Percentiles rank a stretch among this genome's conserved stretches.
Conservation (phyloP, 345 rosid species). For the Murraya paniculata region DNA sequence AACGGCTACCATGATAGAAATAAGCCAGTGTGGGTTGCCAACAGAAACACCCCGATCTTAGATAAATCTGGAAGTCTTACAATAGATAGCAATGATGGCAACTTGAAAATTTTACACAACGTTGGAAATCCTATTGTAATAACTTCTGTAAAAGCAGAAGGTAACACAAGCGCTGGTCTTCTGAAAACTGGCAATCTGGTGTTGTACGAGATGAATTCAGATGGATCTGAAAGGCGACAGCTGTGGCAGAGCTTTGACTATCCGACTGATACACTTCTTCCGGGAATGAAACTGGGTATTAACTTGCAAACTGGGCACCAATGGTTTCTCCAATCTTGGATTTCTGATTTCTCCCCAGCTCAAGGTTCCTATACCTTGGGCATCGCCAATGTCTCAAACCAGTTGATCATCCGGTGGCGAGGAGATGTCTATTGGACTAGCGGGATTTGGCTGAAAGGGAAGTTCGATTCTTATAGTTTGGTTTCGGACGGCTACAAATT, state of each 20-base stretch:
- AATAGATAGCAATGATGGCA: slow-evolving; percentile 6
- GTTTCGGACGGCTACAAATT: background rate
- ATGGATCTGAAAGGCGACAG: slow-evolving; percentile 22
- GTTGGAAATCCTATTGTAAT: background rate
- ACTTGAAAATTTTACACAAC: background rate
- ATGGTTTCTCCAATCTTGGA: slow-evolving; percentile 35
- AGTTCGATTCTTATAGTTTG: too few relatives aligned
- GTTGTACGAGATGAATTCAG: slow-evolving; percentile 25
- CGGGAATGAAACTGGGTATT: slow-evolving; percentile 46
- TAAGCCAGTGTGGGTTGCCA: slow-evolving; percentile 8
- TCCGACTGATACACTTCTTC: slow-evolving; percentile 14
- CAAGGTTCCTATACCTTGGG: slow-evolving; percentile 27
- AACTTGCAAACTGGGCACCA: slow-evolving; percentile 25
- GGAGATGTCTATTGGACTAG: slow-evolving; percentile 24
- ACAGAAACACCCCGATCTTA: background rate
- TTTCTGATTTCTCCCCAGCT: slow-evolving; percentile 11
- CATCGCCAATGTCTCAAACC: slow-evolving; percentile 18
- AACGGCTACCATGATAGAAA: background rate
- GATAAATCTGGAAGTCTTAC: background rate
- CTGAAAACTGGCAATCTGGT: slow-evolving; percentile 30
- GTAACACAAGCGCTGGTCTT: slow-evolving; percentile 2
- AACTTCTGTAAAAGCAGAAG: background rate
- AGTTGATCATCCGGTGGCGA: slow-evolving; percentile 21
- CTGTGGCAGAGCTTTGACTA: slow-evolving; percentile 23
- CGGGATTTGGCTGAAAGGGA: slow-evolving; percentile 9